A percentile compares a stretch with the other conserved stretches of the same genome.
Evolutionary conservation across 176 grass and related monocot species (phyloP).

Genomic region (Tillandsia fasciculata): DNA sequence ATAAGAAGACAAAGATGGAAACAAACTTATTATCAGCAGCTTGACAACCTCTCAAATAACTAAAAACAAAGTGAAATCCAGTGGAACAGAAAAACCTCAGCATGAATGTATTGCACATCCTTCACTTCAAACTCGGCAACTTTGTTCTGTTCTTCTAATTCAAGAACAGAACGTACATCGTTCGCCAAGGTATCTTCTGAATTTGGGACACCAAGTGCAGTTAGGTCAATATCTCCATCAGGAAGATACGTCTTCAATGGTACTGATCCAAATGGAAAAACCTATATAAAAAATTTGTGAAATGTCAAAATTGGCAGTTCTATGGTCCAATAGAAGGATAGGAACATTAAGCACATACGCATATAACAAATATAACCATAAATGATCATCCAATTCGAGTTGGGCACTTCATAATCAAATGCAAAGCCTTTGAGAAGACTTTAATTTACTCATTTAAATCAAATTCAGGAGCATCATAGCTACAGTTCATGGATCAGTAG

Average conservation of each 20-base stretch:
- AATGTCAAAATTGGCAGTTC: background rate
- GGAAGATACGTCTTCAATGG: slow-evolving; percentile 95
- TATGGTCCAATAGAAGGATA: background rate
- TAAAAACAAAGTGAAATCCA: slow-evolving; percentile 20
- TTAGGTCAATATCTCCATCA: slow-evolving; percentile 93
- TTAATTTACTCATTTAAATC: no score
- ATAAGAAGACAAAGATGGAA: background rate
- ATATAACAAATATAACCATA: background rate
- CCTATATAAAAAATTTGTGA: slow-evolving; percentile 14
- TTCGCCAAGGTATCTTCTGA: slow-evolving; percentile 65
- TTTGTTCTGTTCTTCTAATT: slow-evolving; percentile 44
- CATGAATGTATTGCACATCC: slow-evolving; percentile 81
- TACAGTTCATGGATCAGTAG: no score
- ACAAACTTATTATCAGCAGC: background rate
- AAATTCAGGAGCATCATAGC: no score
- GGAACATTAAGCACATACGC: background rate
- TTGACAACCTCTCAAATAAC: slow-evolving; percentile 5
- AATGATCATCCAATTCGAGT: no score
- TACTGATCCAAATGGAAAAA: slow-evolving; percentile 78
- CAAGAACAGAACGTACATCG: slow-evolving; percentile 44
- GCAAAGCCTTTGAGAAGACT: no score
- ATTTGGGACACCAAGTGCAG: slow-evolving; percentile 30
- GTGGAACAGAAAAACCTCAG: slow-evolving; percentile 50
- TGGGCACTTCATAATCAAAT: no score
- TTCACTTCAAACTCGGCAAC: slow-evolving; percentile 72